phyloP scores from a whole-genome alignment of 164 flowering plant species.

The Magnolia officinalis region DNA sequence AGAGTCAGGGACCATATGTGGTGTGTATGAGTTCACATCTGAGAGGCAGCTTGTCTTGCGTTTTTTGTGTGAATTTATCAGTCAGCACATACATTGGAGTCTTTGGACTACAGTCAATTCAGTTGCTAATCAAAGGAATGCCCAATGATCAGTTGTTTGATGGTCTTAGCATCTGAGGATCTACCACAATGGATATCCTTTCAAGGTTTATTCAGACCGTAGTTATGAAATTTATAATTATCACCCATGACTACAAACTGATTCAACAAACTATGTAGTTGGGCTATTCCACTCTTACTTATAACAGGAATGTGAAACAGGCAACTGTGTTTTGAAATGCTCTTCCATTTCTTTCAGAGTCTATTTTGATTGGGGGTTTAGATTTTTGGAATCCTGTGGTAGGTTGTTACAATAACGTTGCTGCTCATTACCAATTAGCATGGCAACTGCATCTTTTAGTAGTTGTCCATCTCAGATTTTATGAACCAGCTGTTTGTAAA shows the following conservation, averaged over 20 bases:
- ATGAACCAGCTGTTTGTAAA: no score
- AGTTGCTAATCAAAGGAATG: neutral
- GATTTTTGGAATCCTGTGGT: no score
- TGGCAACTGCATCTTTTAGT: no score
- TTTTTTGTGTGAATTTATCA: neutral
- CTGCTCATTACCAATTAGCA: no score
- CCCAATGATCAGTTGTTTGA: neutral
- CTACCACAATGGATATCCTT: neutral
- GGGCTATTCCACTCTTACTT: neutral
- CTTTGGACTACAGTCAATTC: neutral
- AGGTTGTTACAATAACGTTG: no score
- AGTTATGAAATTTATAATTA: no score
- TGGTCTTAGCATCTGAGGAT: neutral
- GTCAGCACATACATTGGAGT: neutral
- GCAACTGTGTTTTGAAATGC: no score
- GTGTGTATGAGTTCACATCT: neutral
- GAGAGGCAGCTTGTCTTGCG: neutral
- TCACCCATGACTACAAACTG: neutral
- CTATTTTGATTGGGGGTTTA: no score
- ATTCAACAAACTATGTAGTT: neutral
- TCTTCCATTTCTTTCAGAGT: no score
- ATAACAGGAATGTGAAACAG: no score
- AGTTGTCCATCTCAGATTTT: no score
- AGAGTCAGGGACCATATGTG: neutral
- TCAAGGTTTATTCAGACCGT: neutral